These are phyloP conservation scores for Carex parvula DNA, from an alignment of 176 grass and related monocot species.

Conservation along the genomic window DNA sequence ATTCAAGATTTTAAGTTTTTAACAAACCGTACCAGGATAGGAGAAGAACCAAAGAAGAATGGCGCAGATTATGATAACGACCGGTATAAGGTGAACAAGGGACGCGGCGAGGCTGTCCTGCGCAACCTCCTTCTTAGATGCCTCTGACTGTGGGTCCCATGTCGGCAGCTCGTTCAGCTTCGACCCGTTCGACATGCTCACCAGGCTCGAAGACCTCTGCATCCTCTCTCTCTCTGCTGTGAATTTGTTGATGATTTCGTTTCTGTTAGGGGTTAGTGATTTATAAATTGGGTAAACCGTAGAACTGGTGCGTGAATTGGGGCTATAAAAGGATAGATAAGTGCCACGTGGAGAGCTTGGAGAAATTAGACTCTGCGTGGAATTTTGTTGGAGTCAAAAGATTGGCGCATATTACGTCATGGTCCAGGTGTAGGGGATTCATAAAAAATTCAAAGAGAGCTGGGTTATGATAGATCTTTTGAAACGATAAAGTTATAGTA, in stretches of 20 bases:
- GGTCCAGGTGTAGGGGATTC: not conserved
- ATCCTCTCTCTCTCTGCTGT: not conserved
- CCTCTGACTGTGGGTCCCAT: constrained; percentile 52
- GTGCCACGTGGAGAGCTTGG: not conserved
- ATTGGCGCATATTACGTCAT: not conserved
- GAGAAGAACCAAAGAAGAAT: constrained; percentile 75
- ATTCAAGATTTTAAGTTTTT: not conserved
- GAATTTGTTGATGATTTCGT: not conserved
- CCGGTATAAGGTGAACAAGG: constrained; percentile 60
- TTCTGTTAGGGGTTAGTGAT: not conserved
- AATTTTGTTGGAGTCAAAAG: not conserved
- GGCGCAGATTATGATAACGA: constrained; percentile 59
- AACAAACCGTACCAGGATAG: constrained; percentile 14
- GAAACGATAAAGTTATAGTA: not conserved
- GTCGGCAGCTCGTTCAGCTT: constrained; percentile 51
- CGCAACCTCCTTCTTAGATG: constrained; percentile 60
- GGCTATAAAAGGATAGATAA: not conserved
- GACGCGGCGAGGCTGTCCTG: constrained; percentile 45
- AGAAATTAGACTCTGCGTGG: not conserved
- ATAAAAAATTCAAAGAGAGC: not conserved
- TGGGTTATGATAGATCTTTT: not conserved
- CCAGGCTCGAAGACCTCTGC: constrained; percentile 24
- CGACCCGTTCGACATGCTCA: constrained; percentile 31
- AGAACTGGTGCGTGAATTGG: not conserved
- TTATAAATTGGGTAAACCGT: not conserved